Conservation (phyloP, 2,329 filamentous ascomycete species). For the Penicillium expansum region DNA sequence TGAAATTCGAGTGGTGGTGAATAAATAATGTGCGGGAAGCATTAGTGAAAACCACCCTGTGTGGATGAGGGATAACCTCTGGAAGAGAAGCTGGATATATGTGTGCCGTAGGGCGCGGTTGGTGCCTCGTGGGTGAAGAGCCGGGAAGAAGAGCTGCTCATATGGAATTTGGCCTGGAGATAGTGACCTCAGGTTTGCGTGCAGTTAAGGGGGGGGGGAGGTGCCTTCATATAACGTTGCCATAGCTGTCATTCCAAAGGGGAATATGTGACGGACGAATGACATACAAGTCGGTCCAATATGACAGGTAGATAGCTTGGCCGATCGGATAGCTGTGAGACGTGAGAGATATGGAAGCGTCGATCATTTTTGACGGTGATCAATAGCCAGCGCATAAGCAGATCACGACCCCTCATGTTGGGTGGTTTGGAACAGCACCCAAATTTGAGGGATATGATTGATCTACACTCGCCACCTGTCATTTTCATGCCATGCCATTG, state of each 20-base stretch:
- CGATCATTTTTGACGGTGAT: background rate
- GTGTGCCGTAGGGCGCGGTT: too few species aligned
- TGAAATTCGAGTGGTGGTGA: background rate
- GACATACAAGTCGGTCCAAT: background rate
- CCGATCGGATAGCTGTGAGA: background rate
- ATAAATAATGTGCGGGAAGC: background rate
- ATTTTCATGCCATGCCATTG: background rate
- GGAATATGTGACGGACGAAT: background rate
- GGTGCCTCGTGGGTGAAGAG: background rate
- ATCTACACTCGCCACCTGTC: slow-evolving; percentile 2
- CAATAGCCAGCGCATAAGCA: background rate
- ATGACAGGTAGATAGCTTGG: background rate
- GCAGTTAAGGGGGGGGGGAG: background rate
- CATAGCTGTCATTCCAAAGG: background rate
- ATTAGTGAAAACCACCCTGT: background rate
- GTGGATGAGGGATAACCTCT: background rate
- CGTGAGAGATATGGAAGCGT: background rate
- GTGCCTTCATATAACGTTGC: background rate
- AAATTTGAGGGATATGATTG: background rate
- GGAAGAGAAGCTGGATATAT: background rate
- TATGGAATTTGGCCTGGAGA: background rate
- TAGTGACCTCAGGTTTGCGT: background rate
- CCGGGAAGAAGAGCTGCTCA: background rate
- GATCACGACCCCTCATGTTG: background rate
- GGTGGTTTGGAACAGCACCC: background rate